Conservation (phyloP, 139 green algal species). For the Chlorella sp. region DNA sequence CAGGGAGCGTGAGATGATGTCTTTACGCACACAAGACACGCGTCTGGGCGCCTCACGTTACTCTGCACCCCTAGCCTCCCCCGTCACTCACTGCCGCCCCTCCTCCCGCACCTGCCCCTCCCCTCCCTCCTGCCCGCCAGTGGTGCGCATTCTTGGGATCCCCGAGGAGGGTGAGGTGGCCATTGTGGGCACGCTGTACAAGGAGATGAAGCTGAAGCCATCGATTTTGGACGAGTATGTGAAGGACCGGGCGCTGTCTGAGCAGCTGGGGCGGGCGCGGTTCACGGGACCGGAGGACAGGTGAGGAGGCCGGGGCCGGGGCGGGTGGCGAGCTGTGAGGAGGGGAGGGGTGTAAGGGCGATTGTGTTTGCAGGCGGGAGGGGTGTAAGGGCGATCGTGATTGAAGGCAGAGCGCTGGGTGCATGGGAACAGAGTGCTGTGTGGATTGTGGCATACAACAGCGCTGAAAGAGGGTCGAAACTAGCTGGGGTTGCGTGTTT, state of each 20-base stretch:
- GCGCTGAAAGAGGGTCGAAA: too few species aligned
- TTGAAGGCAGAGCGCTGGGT: too few species aligned
- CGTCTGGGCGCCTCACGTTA: not conserved
- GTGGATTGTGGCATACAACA: too few species aligned
- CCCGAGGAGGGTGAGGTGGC: constrained; percentile 77
- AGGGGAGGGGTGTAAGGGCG: not conserved
- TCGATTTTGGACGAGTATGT: constrained; percentile 96
- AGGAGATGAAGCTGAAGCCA: constrained; percentile 97
- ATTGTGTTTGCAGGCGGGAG: not conserved
- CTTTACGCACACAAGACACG: not conserved
- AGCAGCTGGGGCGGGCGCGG: constrained; percentile 46
- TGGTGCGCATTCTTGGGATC: constrained; percentile 81
- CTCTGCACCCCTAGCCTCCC: not conserved
- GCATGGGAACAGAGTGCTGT: too few species aligned
- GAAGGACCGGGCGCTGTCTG: constrained; percentile 42
- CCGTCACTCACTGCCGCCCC: not conserved
- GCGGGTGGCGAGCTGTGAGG: not conserved
- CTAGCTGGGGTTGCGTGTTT: too few species aligned
- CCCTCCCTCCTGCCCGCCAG: constrained; percentile 39
- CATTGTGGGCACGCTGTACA: constrained; percentile 95
- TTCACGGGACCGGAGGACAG: constrained; percentile 83
- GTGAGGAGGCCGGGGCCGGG: not conserved
- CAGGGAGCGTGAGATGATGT: not conserved
- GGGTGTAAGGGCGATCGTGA: too few species aligned
- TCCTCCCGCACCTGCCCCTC: not conserved